Evolutionary conservation across 2,329 filamentous ascomycete species (phyloP).

Genomic region (Tetracladium maxilliforme): DNA sequence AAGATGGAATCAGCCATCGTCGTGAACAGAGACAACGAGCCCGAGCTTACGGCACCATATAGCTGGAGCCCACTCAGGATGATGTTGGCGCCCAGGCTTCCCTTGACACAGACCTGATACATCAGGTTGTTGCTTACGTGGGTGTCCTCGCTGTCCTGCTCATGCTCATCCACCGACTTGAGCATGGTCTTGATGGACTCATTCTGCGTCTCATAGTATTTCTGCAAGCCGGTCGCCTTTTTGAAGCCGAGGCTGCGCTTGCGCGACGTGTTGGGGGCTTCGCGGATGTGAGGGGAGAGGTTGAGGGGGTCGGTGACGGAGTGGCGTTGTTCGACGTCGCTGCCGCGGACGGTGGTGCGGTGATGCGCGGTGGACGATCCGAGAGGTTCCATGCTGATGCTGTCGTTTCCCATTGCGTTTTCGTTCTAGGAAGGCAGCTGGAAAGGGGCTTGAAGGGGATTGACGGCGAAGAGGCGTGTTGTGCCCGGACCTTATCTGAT

Average conservation of each 20-base stretch:
- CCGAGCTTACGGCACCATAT: conserved; percentile 75
- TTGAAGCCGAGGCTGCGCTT: conserved; percentile 41
- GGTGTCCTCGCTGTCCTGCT: conserved; percentile 63
- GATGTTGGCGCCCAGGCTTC: conserved; percentile 67
- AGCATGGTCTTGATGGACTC: conserved; percentile 84
- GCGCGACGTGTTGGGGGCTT: conserved; percentile 67
- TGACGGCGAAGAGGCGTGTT: no score
- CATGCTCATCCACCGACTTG: conserved; percentile 83
- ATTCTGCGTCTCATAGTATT: conserved; percentile 85
- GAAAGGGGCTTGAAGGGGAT: no score
- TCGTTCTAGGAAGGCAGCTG: no score
- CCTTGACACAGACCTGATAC: conserved; percentile 48
- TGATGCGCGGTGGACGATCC: no score
- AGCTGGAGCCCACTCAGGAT: conserved; percentile 70
- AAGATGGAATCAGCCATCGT: conserved; percentile 95
- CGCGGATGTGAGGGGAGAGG: no score
- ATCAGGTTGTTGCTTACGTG: conserved; percentile 73
- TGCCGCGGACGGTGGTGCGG: no score
- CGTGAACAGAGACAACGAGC: conserved; percentile 90
- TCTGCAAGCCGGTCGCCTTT: conserved; percentile 35
- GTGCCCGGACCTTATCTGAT: no score
- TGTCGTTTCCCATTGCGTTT: no score
- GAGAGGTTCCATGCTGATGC: no score
- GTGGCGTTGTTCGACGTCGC: no score
- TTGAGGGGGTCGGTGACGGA: no score